Conservation (phyloP, 345 rosid genomes). For the Bruguiera gymnorhiza region DNA sequence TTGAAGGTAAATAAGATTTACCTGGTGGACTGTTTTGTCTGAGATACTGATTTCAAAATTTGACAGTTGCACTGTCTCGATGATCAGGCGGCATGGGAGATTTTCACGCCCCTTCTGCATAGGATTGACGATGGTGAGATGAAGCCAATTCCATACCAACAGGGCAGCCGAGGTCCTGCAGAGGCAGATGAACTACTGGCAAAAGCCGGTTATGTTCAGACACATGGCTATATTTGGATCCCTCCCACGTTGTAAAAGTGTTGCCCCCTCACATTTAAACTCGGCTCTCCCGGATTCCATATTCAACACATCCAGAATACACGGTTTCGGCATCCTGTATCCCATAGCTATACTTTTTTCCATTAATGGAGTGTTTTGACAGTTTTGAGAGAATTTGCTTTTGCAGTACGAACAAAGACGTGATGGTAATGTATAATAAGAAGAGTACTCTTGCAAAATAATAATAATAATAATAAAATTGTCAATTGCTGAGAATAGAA, state of each 20-base stretch:
- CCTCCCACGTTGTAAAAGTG: conserved; percentile 77
- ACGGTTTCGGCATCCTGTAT: no score
- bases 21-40: conserved; percentile 6
- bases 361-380: no score
- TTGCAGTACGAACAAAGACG: no score
- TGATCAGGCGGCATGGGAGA: conserved; percentile 93
- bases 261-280: neutral
- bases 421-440: no score
- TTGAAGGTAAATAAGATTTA: conserved; percentile 55
- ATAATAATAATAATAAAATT: no score
- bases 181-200: conserved; percentile 78
- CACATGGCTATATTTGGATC: conserved; percentile 96
- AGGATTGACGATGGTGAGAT: conserved; percentile 71
- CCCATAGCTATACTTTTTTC: no score
- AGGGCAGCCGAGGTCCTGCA: conserved; percentile 89
- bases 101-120: conserved; percentile 93
- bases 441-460: no score
- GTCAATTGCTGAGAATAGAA: no score
- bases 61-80: conserved; percentile 17
- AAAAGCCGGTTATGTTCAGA: conserved; percentile 82
- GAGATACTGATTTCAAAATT: neutral
- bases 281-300: no score
- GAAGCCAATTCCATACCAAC: conserved; percentile 64
- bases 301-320: no score
- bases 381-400: no score